Conservation (phyloP, 768 basidiomycete genomes). For the Russula ochroleuca region DNA sequence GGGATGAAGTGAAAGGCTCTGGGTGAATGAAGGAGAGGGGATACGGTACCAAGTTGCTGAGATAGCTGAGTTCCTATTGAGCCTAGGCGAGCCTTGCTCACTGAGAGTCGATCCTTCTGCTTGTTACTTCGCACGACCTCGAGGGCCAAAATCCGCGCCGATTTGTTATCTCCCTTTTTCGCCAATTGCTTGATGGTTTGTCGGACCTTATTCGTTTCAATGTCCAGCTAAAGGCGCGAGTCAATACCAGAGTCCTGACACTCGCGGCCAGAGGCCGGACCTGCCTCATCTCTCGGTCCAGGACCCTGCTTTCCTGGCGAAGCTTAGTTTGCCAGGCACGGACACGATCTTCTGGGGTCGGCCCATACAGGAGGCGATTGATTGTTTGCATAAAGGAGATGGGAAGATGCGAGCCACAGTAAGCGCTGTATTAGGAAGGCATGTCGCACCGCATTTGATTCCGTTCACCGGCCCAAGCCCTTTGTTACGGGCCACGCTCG, state of each 20-base stretch:
- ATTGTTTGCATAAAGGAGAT: slow-evolving; percentile 65
- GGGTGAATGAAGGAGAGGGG: neutral
- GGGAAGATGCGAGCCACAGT: neutral
- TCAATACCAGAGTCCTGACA: slow-evolving; percentile 22
- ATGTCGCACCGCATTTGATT: neutral
- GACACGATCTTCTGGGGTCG: slow-evolving; percentile 91
- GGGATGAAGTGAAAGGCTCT: neutral
- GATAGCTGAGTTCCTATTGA: slow-evolving; percentile 86
- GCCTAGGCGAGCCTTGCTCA: slow-evolving; percentile 87
- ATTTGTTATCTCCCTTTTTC: slow-evolving; percentile 85
- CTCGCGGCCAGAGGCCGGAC: slow-evolving; percentile 45
- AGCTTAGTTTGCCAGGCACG: slow-evolving; percentile 88
- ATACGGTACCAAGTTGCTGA: slow-evolving; percentile 81
- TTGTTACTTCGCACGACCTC: slow-evolving; percentile 95
- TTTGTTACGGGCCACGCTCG: too few species aligned
- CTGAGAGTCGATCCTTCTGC: slow-evolving; percentile 88
- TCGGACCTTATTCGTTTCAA: slow-evolving; percentile 75
- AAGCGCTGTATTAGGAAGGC: slow-evolving; percentile 9
- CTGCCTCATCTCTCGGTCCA: slow-evolving; percentile 96
- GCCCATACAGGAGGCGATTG: slow-evolving; percentile 93
- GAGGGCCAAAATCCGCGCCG: slow-evolving; percentile 83
- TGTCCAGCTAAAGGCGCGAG: slow-evolving; percentile 57
- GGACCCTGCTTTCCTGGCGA: slow-evolving; percentile 69
- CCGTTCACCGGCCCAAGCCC: neutral
- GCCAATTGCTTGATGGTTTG: slow-evolving; percentile 84